Evolutionary conservation across 345 rosid species (phyloP), one percentile per base, ranked within the genome.

Genomic region (Gossypium arboreum): DNA sequence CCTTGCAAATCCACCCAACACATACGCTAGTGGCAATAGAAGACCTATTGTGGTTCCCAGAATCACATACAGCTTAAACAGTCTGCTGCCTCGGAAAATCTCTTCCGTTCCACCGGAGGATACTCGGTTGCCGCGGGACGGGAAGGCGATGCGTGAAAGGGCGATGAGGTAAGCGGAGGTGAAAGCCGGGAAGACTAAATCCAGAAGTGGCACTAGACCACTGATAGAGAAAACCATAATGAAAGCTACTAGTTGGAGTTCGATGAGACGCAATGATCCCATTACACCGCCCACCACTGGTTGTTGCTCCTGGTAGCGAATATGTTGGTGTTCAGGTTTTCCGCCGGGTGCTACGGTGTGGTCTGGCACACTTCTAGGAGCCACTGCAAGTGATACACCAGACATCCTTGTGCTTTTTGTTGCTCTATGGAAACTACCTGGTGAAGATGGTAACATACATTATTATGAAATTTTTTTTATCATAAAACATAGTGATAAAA

Each of bases 221-320:
- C 97, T 93, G 0, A 84, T 92, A 0, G 98, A 91, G 83, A 95
- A 93, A 41, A 93, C 98, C 81, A 89, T 80, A 51, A 90, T 89
- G 83, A 95, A 95, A 18, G 97, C 97, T 0, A 95, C 97, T 1
- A 95, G 84, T 78, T 95, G 98, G 60, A 95, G 86, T 68, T 95
- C 98, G 56, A 91, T 91, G 9, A 89, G 88, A 1, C 97, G 89
- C 50, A 93, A 58, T 0, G 99, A 95, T 48, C 97, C 90, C 94
- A 93, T 90, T 54, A 88, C 55, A 0, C 92, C 92, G 2, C 61
- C 67, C 29, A 57, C 48, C 2, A 87, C 24, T 34, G 79, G 88
- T 18, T 72, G 83, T 12, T 75, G 81, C 12, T 77, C 76, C 50
- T 66, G 64, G 64, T 13, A 15, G 43, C 3, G 75, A 50, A 55